Evolutionary conservation across 345 rosid genomes (phyloP).

Genomic region (thale cress (Arabidopsis thaliana)): TAIR10.1 NC_003075.7:7015501-7016000

Average conservation of each 20-base stretch:
- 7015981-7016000: not conserved
- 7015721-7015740: constrained; percentile 87
- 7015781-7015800: not conserved
- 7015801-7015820: not conserved
- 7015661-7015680: constrained; percentile 92
- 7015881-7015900: too few relatives aligned
- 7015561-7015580: constrained; percentile 91
- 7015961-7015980: not conserved
- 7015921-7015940: too few relatives aligned
- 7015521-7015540: constrained; percentile 84
- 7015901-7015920: too few relatives aligned
- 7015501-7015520: constrained; percentile 86
- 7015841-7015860: not conserved
- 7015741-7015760: constrained; percentile 93
- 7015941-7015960: not conserved
- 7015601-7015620: constrained; percentile 75
- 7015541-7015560: constrained; percentile 82
- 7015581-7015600: constrained; percentile 96
- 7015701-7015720: constrained; percentile 90
- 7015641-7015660: constrained; percentile 73
- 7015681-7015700: constrained; percentile 73
- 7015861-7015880: not conserved
- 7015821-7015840: too few relatives aligned
- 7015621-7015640: constrained; percentile 79
- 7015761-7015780: constrained; percentile 45